These are phyloP conservation scores for Aquilaria agallochum DNA, from an alignment of 441 rosid genomes.

Conservation along the genomic window DNA sequence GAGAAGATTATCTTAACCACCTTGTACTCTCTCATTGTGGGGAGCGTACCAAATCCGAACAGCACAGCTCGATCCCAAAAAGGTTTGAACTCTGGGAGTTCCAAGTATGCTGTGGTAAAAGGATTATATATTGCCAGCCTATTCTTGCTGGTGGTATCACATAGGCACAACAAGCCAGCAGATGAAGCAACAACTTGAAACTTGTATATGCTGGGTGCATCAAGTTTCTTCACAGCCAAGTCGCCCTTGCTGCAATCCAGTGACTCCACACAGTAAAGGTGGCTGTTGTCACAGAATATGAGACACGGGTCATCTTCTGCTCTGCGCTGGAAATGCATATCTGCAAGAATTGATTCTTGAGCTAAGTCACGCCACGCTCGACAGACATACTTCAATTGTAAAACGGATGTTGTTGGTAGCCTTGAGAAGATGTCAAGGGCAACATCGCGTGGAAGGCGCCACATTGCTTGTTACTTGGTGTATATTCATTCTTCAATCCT, in stretches of 20 bases:
- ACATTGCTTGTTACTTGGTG: not conserved
- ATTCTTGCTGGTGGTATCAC: constrained; percentile 1
- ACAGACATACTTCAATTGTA: constrained; percentile 29
- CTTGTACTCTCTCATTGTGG: constrained; percentile 16
- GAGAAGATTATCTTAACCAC: constrained; percentile 13
- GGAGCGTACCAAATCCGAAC: constrained; percentile 15
- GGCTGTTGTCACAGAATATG: constrained; percentile 15
- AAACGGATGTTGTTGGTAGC: constrained; percentile 30
- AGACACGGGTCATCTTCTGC: constrained; percentile 20
- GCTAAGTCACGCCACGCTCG: constrained; percentile 21
- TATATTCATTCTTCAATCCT: no score
- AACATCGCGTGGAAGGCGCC: constrained; percentile 27
- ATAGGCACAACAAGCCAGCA: constrained; percentile 22
- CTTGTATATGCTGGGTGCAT: constrained; percentile 10
- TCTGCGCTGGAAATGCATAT: constrained; percentile 16
- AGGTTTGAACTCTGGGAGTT: constrained; percentile 7
- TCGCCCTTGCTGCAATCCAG: not conserved
- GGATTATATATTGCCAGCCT: constrained; percentile 18
- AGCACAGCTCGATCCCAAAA: not conserved
- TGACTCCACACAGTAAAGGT: constrained; percentile 13
- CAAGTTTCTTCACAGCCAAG: constrained; percentile 7
- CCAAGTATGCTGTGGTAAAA: constrained; percentile 10
- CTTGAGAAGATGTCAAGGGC: constrained; percentile 29
- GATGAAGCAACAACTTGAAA: constrained; percentile 19
- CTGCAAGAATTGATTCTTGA: constrained; percentile 25